Base-by-base conservation (phyloP, 352 stramenopile species). In the Globisporangium apiculatum region DNA sequence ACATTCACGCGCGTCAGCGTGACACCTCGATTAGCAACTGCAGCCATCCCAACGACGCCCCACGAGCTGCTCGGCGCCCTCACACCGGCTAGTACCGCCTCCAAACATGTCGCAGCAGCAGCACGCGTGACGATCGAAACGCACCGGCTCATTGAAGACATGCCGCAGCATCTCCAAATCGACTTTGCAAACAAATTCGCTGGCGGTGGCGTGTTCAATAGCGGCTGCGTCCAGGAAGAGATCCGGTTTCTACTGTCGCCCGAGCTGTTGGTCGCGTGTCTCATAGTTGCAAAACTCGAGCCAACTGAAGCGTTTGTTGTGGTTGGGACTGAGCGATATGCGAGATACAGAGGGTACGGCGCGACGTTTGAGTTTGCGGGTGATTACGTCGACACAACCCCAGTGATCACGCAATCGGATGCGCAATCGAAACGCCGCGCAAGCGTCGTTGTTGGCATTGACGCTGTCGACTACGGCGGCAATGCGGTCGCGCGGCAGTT, bases 141-240 rank as follows among this genome's bases (percentile, higher is more conserved):
- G 4, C 58, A 72, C 15, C 66, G 57, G 1, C 60, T 80, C 37
- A 94, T 94, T 41, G 83, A 94, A 71, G 76, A 86, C 36, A 40
- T 87, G 24, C 56, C 75, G 17, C 48, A 62, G 3, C 79, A 89
- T 61, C 52, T 94, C 31, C 83, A 94, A 56, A 78, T 91, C 45
- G 79, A 91, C 60, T 94, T 94, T 60, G 83, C 83, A 9, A 94
- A 94, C 68, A 85, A 86, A 49, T 94, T 77, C 53, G 72, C 82
- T 2, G 83, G 83, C 17, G 83, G 83, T 31, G 83, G 81, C 14
- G 83, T 91, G n/a, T 69, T 94, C 18, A 77, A 73, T 37, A 69
- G 65, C 40, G 82, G 83, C 0, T 89, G 78, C 24, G 83, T 94
- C 4, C 83, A 94, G 51, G 83, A 94, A 65, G 83, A 94, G 70